Evolutionary conservation across 441 rosid genomes (phyloP).

Genomic region (Breynia disticha): DNA sequence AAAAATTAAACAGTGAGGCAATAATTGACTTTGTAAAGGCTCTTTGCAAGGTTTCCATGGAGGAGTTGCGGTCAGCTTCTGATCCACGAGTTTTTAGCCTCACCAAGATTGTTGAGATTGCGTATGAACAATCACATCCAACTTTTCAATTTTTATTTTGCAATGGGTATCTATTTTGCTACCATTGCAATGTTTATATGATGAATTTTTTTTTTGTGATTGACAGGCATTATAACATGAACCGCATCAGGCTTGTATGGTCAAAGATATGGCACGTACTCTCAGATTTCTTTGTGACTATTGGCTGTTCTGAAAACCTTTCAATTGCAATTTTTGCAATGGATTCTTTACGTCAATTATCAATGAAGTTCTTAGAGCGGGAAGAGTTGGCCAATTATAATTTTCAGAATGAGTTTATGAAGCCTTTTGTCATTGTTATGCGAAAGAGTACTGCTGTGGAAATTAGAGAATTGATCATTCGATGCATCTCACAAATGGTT

Average conservation of each 20-base stretch:
- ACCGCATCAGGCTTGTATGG: constrained; percentile 99
- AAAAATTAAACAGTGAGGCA: constrained; percentile 96
- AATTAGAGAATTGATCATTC: constrained; percentile 93
- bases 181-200: constrained; percentile 7
- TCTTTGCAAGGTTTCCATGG: constrained; percentile 98
- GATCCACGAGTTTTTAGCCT: constrained; percentile 99
- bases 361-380: constrained; percentile 95
- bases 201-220: constrained; percentile 16
- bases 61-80: constrained; percentile 88
- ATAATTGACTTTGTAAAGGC: constrained; percentile 96
- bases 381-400: constrained; percentile 98
- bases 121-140: constrained; percentile 48
- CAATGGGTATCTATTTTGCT: constrained; percentile 16
- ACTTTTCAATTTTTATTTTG: constrained; percentile 6
- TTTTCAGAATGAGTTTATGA: constrained; percentile 98
- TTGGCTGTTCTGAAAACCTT: constrained; percentile 97
- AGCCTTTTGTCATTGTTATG: constrained; percentile 98
- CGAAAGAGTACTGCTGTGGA: constrained; percentile 97
- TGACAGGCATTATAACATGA: constrained; percentile 99
- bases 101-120: constrained; percentile 99
- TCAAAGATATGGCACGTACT: constrained; percentile 99
- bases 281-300: constrained; percentile 90
- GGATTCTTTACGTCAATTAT: constrained; percentile 97
- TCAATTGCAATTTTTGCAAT: constrained; percentile 99
- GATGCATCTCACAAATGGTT: constrained; percentile 99